Conservation (phyloP, 805 yeast genomes). For the Diddensiella transvaalensis region DNA sequence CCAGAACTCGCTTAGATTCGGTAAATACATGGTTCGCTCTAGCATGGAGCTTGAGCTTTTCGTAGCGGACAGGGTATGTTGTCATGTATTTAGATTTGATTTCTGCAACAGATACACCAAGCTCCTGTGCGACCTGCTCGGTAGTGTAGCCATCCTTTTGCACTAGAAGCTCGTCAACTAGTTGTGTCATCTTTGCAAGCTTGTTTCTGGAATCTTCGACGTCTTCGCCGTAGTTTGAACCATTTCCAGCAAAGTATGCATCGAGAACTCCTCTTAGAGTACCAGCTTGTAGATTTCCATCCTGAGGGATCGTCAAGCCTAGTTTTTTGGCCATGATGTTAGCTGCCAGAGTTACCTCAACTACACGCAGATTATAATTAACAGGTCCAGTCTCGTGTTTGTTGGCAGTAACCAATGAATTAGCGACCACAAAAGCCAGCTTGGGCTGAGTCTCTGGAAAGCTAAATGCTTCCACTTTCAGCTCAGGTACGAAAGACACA, state of each 20-base stretch:
- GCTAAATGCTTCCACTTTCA: constrained; percentile 50
- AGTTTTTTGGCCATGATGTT: constrained; percentile 50
- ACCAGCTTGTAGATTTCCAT: constrained; percentile 53
- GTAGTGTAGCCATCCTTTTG: constrained; percentile 47
- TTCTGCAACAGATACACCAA: constrained; percentile 43
- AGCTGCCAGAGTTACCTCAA: constrained; percentile 67
- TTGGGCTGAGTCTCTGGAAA: constrained; percentile 47
- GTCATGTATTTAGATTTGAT: constrained; percentile 45
- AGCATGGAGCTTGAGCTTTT: constrained; percentile 50
- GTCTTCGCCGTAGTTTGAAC: constrained; percentile 43
- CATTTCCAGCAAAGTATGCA: constrained; percentile 38
- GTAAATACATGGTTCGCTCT: constrained; percentile 61
- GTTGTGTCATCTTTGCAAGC: constrained; percentile 39
- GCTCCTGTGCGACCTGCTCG: constrained; percentile 43
- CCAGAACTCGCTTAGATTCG: constrained; percentile 57
- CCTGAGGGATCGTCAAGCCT: constrained; percentile 41
- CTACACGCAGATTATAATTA: constrained; percentile 67
- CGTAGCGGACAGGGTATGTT: constrained; percentile 56
- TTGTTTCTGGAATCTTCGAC: constrained; percentile 39
- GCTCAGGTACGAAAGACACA: constrained; percentile 57
- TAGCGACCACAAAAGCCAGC: constrained; percentile 57
- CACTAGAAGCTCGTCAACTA: constrained; percentile 43
- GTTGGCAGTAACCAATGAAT: constrained; percentile 58
- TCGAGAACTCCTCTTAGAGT: constrained; percentile 65
- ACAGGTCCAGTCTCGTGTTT: constrained; percentile 68